Percentiles rank a stretch among this genome's conserved stretches.
Evolutionary conservation across 2,329 filamentous ascomycete genomes (phyloP).

Genomic region (Botrytis porri): DNA sequence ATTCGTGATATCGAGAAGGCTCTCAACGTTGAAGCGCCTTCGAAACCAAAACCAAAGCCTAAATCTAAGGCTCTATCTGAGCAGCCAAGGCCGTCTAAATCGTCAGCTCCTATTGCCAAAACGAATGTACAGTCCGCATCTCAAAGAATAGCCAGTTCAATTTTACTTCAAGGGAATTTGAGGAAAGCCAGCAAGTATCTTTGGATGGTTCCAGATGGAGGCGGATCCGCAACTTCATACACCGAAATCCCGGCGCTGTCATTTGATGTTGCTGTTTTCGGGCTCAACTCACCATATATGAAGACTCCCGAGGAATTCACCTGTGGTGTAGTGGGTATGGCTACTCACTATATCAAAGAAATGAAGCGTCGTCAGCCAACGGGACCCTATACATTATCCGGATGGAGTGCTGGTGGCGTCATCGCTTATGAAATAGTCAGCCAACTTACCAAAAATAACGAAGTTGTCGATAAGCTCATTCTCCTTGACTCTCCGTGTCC

Average conservation of each 20-base stretch:
- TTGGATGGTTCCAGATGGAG: slow-evolving; percentile 49
- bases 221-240: slow-evolving; percentile 42
- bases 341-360: slow-evolving; percentile 63
- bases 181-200: slow-evolving; percentile 46
- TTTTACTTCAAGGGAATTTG: slow-evolving; percentile 47
- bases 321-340: slow-evolving; percentile 63
- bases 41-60: slow-evolving; percentile 28
- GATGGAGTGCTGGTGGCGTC: slow-evolving; percentile 76
- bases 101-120: slow-evolving; percentile 44
- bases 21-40: slow-evolving; percentile 48
- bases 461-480: slow-evolving; percentile 57
- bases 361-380: slow-evolving; percentile 67
- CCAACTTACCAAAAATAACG: slow-evolving; percentile 55
- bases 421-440: slow-evolving; percentile 66
- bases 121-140: slow-evolving; percentile 33
- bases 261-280: slow-evolving; percentile 50
- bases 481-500: slow-evolving; percentile 67
- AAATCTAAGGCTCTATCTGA: slow-evolving; percentile 26
- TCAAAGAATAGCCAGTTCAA: slow-evolving; percentile 31
- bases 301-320: slow-evolving; percentile 63
- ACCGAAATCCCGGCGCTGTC: slow-evolving; percentile 40
- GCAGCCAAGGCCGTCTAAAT: slow-evolving; percentile 23
- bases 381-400: slow-evolving; percentile 66
- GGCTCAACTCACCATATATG: slow-evolving; percentile 69
- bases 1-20: slow-evolving; percentile 64